These are phyloP conservation scores for Auriscalpium orientale DNA, from an alignment of 768 basidiomycete species.

Conservation along the genomic window DNA sequence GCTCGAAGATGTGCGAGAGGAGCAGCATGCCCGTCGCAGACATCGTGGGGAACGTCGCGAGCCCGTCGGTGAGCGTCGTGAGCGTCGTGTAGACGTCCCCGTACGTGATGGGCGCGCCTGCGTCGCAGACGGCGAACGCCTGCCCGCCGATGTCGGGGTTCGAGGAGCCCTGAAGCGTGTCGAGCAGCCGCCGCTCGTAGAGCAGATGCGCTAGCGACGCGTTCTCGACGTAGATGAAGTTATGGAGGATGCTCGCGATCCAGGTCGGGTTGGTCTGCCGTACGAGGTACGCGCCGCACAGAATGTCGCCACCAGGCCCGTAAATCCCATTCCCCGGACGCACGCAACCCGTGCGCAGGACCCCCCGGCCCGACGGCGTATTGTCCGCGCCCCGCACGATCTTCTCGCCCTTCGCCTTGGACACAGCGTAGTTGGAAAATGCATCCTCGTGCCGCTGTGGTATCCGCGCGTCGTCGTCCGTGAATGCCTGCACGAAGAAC, in stretches of 20 bases:
- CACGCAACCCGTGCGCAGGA: slow-evolving; percentile 61
- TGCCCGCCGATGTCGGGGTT: slow-evolving; percentile 69
- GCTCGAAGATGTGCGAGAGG: slow-evolving; percentile 54
- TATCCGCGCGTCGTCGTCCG: slow-evolving; percentile 47
- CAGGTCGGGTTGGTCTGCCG: slow-evolving; percentile 57
- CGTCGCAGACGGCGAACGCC: slow-evolving; percentile 58
- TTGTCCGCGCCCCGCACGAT: slow-evolving; percentile 36
- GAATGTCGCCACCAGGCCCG: slow-evolving; percentile 67
- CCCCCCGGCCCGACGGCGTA: slow-evolving; percentile 27
- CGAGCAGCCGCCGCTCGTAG: slow-evolving; percentile 67
- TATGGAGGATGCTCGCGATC: slow-evolving; percentile 49
- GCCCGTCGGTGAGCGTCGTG: slow-evolving; percentile 47
- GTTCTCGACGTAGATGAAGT: slow-evolving; percentile 72
- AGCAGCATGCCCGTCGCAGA: slow-evolving; percentile 59
- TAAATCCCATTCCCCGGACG: slow-evolving; percentile 76
- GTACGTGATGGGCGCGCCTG: slow-evolving; percentile 53
- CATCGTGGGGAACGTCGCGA: slow-evolving; percentile 44
- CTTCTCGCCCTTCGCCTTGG: slow-evolving; percentile 53
- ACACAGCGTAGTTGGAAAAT: slow-evolving; percentile 74
- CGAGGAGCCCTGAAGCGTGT: slow-evolving; percentile 31
- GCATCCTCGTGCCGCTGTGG: slow-evolving; percentile 53
- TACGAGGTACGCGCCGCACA: slow-evolving; percentile 56
- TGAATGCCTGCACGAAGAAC: slow-evolving; percentile 53
- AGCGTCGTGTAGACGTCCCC: slow-evolving; percentile 56
- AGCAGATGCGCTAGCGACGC: slow-evolving; percentile 62